Percentiles rank a stretch among this genome's conserved stretches.
phyloP scores from a whole-genome alignment of 1,284 basidiomycete genomes.

The Cryptococcus depauperatus region DNA sequence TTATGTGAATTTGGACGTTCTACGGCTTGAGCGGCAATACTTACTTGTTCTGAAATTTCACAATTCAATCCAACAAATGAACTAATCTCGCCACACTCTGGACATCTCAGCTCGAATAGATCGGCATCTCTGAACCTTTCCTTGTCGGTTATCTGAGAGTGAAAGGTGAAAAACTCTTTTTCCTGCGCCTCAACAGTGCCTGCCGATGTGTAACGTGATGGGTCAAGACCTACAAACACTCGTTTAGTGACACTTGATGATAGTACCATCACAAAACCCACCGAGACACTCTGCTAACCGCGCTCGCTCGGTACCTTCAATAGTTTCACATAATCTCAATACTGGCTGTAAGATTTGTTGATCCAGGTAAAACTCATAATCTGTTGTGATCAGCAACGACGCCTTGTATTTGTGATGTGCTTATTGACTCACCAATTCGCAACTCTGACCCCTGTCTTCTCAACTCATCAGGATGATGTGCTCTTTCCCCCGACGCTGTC shows the following conservation, averaged over 20 bases:
- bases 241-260: background rate
- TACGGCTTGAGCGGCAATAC: slow-evolving; percentile 19
- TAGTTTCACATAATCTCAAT: slow-evolving; percentile 88
- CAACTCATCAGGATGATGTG: slow-evolving; percentile 89
- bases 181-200: slow-evolving; percentile 53
- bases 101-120: slow-evolving; percentile 65
- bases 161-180: slow-evolving; percentile 68
- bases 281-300: slow-evolving; percentile 91
- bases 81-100: slow-evolving; percentile 50
- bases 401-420: background rate
- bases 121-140: slow-evolving; percentile 73
- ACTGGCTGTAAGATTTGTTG: slow-evolving; percentile 91
- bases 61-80: slow-evolving; percentile 20
- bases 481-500: slow-evolving; percentile 77
- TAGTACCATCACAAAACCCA: slow-evolving; percentile 38
- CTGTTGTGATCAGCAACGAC: slow-evolving; percentile 45
- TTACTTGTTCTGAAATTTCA: slow-evolving; percentile 17
- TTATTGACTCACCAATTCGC: slow-evolving; percentile 58
- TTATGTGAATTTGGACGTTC: background rate
- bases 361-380: slow-evolving; percentile 86
- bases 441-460: slow-evolving; percentile 59
- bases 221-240: slow-evolving; percentile 65
- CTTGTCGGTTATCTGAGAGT: slow-evolving; percentile 81
- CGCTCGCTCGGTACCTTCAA: slow-evolving; percentile 88
- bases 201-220: slow-evolving; percentile 59